These are phyloP conservation scores for Hygrophoropsis aurantiaca DNA, from an alignment of 768 basidiomycete genomes.

Conservation along the genomic window DNA sequence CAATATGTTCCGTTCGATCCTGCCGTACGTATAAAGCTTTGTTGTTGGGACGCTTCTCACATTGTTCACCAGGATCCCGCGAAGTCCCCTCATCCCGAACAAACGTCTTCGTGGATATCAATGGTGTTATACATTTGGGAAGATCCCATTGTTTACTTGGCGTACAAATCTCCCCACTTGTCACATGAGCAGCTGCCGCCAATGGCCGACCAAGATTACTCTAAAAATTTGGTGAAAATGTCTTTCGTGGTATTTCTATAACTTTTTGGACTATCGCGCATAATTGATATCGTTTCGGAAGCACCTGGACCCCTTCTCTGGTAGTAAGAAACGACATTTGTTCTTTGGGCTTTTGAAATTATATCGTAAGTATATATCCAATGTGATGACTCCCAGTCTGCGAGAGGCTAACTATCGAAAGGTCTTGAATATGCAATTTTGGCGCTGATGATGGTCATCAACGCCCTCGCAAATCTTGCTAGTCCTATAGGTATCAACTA, in stretches of 20 bases:
- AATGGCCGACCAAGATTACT: too few relatives aligned
- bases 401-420: neutral
- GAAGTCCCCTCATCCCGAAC: constrained; percentile 31
- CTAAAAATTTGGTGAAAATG: too few relatives aligned
- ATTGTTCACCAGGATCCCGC: constrained; percentile 17
- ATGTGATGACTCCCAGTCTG: too few relatives aligned
- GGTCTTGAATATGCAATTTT: constrained; percentile 7
- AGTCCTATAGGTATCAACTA: too few relatives aligned
- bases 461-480: constrained; percentile 41
- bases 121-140: too few relatives aligned
- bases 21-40: too few relatives aligned
- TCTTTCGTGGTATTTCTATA: constrained; percentile 38
- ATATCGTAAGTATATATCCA: constrained; percentile 1
- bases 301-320: constrained; percentile 25
- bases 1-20: too few relatives aligned
- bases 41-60: too few relatives aligned
- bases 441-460: constrained; percentile 16
- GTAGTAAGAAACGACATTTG: constrained; percentile 8
- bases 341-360: constrained; percentile 14
- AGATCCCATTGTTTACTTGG: too few relatives aligned
- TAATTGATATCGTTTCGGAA: constrained; percentile 2
- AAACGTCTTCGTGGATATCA: constrained; percentile 34
- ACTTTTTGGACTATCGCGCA: too few relatives aligned
- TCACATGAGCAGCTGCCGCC: too few relatives aligned
- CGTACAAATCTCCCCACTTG: too few relatives aligned